Evolutionary conservation across 257 asterid genomes (phyloP), one percentile per base, ranked within the genome.

Genomic region (Coffea canephora): DNA sequence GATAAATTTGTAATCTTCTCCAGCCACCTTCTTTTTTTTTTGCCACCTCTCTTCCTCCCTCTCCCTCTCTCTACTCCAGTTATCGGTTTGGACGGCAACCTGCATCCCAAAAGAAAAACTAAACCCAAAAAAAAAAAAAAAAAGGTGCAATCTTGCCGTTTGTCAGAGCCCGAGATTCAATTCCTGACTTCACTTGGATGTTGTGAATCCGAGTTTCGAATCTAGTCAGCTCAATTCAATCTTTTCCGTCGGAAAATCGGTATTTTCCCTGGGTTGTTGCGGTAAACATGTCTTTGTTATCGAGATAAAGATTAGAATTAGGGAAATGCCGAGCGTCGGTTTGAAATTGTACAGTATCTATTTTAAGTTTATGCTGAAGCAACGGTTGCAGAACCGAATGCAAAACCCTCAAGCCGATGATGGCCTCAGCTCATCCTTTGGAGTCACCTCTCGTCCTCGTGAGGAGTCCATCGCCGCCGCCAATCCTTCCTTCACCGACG

Each of bases 251-350:
- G 2, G 25, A 49, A 75, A 62, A n/a, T n/a, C n/a, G 73, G 13
- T 61, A 39, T 4, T 39, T 39, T 39, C 43, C 43, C 48, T 7
- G 13, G 74, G n/a, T 8, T 10, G 74, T 18, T 46, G 13, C 5
- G 39, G 4, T 11, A 68, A 68, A 31, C 46, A 80, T 65, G 73
- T 0, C 9, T 9, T 61, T 64, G 6, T 62, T 71, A 50, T 31
- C 46, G 83, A 64, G 48, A 79, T 10, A 75, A 46, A 23, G 59
- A 75, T 6, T 6, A 34, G 4, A 77, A 41, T 76, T 71, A 75
- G 71, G 76, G 89, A 89, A 87, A 95, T 95, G 99, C 99, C 99
- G 81, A 95, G 93, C 89, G 94, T 95, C 75, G 98, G 93, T 18
- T 90, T 95, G 74, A 95, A 95, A 84, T 77, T 95, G 34, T 93